Conservation (phyloP, 805 yeast genomes). For the Monosporozyma unispora region DNA sequence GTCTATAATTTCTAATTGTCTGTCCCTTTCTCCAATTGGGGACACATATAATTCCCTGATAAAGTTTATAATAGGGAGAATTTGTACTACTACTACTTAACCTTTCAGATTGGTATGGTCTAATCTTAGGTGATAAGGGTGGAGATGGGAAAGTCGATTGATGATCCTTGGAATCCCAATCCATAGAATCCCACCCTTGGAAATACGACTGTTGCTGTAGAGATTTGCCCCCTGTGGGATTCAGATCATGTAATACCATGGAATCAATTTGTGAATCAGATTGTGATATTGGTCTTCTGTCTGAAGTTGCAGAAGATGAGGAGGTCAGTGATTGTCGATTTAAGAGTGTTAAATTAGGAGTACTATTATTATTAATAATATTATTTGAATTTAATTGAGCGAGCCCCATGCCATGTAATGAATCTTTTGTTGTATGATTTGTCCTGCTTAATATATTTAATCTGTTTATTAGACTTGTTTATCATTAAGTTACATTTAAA, state of each 20-base stretch:
- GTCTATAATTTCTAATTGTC: slow-evolving; percentile 13
- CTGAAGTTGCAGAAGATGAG: background rate
- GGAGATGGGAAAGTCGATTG: slow-evolving; percentile 22
- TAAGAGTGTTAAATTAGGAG: background rate
- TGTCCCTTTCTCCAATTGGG: slow-evolving; percentile 16
- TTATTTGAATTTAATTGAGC: background rate
- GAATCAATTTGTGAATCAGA: slow-evolving; percentile 10
- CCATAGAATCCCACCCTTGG: background rate
- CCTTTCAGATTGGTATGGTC: background rate
- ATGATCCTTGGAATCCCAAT: slow-evolving; percentile 6
- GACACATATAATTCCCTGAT: slow-evolving; percentile 1
- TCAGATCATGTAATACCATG: background rate
- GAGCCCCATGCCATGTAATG: background rate
- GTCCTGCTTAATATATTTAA: background rate
- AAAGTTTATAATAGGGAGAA: background rate
- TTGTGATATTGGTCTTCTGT: background rate
- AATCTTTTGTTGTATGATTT: background rate
- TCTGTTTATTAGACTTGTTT: too few relatives aligned
- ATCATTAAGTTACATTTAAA: too few relatives aligned
- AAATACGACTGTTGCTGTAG: background rate
- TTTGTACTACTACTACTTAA: too few relatives aligned
- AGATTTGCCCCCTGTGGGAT: background rate
- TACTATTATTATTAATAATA: background rate
- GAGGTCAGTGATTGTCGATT: background rate
- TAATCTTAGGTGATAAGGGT: slow-evolving; percentile 25